Conservation (phyloP, 768 basidiomycete species). For the Lyophyllum shimeji region DNA sequence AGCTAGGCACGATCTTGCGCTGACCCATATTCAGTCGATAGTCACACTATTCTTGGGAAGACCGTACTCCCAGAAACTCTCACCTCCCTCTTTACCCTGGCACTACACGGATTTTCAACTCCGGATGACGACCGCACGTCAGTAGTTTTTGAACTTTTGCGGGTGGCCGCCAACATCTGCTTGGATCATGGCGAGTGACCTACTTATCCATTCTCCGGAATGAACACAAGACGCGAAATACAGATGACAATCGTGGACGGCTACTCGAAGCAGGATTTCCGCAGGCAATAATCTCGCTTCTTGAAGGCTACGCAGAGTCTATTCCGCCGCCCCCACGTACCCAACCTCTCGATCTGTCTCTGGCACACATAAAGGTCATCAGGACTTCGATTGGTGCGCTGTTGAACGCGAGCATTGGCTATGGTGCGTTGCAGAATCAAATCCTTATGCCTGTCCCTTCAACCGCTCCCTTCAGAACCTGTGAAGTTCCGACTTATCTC, state of each 20-base stretch:
- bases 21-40: conserved; percentile 51
- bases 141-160: conserved; percentile 65
- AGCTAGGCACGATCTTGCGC: conserved; percentile 4
- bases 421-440: conserved; percentile 46
- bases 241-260: conserved; percentile 64
- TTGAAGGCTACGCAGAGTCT: conserved; percentile 66
- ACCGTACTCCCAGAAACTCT: conserved; percentile 65
- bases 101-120: conserved; percentile 47
- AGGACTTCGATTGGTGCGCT: conserved; percentile 79
- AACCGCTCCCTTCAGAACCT: conserved; percentile 48
- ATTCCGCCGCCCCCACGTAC: conserved; percentile 31
- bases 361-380: conserved; percentile 68
- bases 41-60: conserved; percentile 67
- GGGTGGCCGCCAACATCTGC: conserved; percentile 81
- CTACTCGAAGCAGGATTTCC: conserved; percentile 73
- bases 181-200: conserved; percentile 70
- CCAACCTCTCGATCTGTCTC: conserved; percentile 50
- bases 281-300: conserved; percentile 60
- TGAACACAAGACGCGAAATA: too few species aligned
- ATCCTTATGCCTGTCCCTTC: background rate
- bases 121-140: conserved; percentile 46
- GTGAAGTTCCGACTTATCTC: conserved; percentile 69
- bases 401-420: conserved; percentile 75
- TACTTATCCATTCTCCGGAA: background rate
- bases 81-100: conserved; percentile 56